phyloP scores from a whole-genome alignment of 208 protist genomes.

The Sergeia podlipaevii region DNA sequence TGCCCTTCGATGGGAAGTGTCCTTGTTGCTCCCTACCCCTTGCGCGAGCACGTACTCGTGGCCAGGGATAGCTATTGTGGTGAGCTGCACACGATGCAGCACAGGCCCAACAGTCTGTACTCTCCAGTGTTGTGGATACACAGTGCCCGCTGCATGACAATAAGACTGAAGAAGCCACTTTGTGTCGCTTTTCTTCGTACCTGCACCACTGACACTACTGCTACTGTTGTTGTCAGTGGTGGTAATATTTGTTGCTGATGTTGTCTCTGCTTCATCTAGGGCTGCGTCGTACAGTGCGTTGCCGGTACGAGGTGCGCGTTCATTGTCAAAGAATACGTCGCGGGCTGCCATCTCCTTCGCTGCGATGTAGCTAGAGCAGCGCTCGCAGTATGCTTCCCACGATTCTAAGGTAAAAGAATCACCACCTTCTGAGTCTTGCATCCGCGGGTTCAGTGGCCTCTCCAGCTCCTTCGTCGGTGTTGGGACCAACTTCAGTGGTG shows the following conservation, averaged over 20 bases:
- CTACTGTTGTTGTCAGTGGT: too few relatives aligned
- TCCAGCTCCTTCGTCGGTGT: neutral
- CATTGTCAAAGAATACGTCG: slow-evolving; percentile 61
- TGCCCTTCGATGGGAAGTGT: slow-evolving; percentile 48
- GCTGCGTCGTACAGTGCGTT: slow-evolving; percentile 54
- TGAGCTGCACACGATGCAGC: slow-evolving; percentile 43
- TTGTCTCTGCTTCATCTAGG: slow-evolving; percentile 50
- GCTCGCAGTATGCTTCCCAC: slow-evolving; percentile 68
- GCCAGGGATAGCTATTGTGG: slow-evolving; percentile 59
- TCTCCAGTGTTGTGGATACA: slow-evolving; percentile 35
- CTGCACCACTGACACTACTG: too few relatives aligned
- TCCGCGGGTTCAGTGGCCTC: neutral
- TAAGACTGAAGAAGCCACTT: slow-evolving; percentile 51
- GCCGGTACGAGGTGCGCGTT: slow-evolving; percentile 61
- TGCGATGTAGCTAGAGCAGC: slow-evolving; percentile 55
- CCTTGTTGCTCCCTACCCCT: slow-evolving; percentile 64
- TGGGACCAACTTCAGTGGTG: slow-evolving; percentile 15
- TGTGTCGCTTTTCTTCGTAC: too few relatives aligned
- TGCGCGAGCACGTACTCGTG: slow-evolving; percentile 45
- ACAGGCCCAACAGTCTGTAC: slow-evolving; percentile 40
- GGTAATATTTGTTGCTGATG: slow-evolving; percentile 12
- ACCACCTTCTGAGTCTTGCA: neutral
- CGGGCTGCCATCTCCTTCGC: slow-evolving; percentile 25
- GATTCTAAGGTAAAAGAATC: too few relatives aligned
- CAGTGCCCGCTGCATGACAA: slow-evolving; percentile 16